Conservation (phyloP, 2,329 filamentous ascomycete genomes). For the Fonsecaea monophora region DNA sequence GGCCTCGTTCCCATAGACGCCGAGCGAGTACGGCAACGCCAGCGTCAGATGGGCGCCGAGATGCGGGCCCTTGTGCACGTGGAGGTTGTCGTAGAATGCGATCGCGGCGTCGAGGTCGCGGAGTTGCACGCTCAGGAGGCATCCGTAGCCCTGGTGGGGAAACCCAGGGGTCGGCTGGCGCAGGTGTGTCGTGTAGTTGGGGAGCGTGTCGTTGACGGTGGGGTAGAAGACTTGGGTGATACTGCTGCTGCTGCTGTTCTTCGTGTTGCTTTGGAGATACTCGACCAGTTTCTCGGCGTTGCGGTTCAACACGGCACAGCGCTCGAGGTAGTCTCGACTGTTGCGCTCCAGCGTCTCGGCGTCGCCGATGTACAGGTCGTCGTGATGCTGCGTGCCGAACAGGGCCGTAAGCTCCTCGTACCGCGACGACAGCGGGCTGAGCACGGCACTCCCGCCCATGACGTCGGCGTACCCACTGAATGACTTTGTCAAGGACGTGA, state of each 20-base stretch:
- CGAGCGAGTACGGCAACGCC: conserved; percentile 28
- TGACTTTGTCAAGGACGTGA: conserved; percentile 64
- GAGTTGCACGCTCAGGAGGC: conserved; percentile 62
- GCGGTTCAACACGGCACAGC: conserved; percentile 37
- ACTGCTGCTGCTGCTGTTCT: conserved; percentile 19
- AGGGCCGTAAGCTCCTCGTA: conserved; percentile 48
- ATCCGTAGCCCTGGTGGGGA: conserved; percentile 61
- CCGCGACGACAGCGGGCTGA: conserved; percentile 57
- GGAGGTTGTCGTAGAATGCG: conserved; percentile 44
- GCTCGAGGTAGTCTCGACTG: conserved; percentile 38
- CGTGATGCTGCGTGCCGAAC: conserved; percentile 34
- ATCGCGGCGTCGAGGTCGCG: conserved; percentile 32
- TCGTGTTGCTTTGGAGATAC: conserved; percentile 34
- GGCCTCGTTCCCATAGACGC: conserved; percentile 25
- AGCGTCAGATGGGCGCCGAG: conserved; percentile 35
- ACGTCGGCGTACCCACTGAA: conserved; percentile 65
- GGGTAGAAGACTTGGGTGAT: conserved; percentile 42
- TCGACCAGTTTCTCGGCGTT: conserved; percentile 39
- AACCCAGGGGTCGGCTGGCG: conserved; percentile 51
- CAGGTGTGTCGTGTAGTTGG: conserved; percentile 37
- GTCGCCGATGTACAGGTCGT: conserved; percentile 40
- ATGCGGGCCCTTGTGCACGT: conserved; percentile 44
- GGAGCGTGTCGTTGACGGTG: conserved; percentile 10
- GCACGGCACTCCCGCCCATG: conserved; percentile 59
- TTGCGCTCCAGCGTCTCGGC: conserved; percentile 39